Base-by-base conservation (phyloP, 2,329 filamentous ascomycete species). In the Alternaria gaisen region DNA sequence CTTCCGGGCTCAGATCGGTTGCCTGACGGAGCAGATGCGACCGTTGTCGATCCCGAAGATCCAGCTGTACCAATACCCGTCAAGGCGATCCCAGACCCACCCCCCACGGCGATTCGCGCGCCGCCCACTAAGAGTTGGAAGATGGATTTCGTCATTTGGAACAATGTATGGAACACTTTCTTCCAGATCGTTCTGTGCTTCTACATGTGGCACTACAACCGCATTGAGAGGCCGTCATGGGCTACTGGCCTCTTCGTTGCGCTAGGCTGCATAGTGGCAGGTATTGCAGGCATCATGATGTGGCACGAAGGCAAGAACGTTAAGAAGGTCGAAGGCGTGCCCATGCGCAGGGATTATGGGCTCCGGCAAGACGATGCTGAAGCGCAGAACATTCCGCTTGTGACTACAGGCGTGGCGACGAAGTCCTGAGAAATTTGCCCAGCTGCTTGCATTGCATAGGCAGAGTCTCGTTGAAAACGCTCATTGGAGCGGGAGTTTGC, bases 201-300 rank as follows among this genome's bases (percentile, higher is more conserved):
- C 3, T 91, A 93, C 80, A 96, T 97, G 93, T 96, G 91, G 91
- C 88, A 87, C 2, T 83, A 91, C 78, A 91, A 92, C 72, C 83
- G 91, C 20, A 89, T 88, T 71, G 80, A 90, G 22, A 83, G 93
- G n/a, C 92, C 93, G 0, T 86, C 86, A 22, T 96, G 92, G 92
- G 86, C 88, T 11, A 94, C 91, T 0, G 93, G 92, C 1, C 79
- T 93, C 0, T 92, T 95, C 72, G 90, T 97, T 18, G 90, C 86
- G 3, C 74, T 94, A 6, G 92, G 88, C 3, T 93, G 89, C 71
- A 83, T 89, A 20, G 87, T 90, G 5, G 90, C 90, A 8, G 90
- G 85, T 16, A 73, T 86, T 22, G 92, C 87, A 16, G 92, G 92
- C 3, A 79, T 90, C 34, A 85, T 92, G 74, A 88, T 89, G 78